Base-by-base conservation (phyloP, 1,139 yeast genomes). In the Debaryomyces singareniensis region DNA sequence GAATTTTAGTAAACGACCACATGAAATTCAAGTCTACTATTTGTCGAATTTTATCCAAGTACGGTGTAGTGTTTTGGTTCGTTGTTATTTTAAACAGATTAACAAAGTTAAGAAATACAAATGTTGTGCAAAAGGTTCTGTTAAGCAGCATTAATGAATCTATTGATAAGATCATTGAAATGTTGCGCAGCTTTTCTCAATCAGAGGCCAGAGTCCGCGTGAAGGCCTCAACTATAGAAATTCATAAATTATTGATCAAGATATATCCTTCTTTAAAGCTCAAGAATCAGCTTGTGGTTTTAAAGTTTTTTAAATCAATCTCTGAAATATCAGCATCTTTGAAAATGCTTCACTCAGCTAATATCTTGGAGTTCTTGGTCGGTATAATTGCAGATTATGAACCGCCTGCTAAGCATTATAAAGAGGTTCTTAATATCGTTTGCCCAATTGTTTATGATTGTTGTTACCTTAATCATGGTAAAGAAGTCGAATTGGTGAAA, bases 391-490 rank as follows among this genome's bases (percentile, higher is more conserved):
- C 55, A 43, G 43, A 45, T 29, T 52, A 55, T 36, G 37, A 53
- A 0, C 63, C 68, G 0, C 20, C 42, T 3, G 45, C 45, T 5
- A 37, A 36, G 1, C 54, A 57, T 24, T 62, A 63, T 35, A 65
- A 61, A 30, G 75, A 70, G 34, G 55, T 60, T 10, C 49, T 66
- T 31, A 68, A 67, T 37, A 46, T 64, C 6, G 49, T 66, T 3
- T 57, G 70, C 27, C 74, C 75, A 0, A 53, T 65, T 1, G 44
- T 72, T 15, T 71, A 69, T 55, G 76, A 75, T 39, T 61, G 77
- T 29, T 76, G 85, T 41, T 74, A 78, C 30, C 59, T 79, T 40
- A 75, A 75, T 40, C 68, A 68, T 33, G 42, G 53, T 1, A 55
- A 71, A 16, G 85, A 76, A 41, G 53, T 58, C 2, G 79, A 74